A percentile compares a stretch with the other conserved stretches of the same genome.
Evolutionary conservation across 345 rosid genomes (phyloP).

Genomic region (Citrus unshiu): DNA sequence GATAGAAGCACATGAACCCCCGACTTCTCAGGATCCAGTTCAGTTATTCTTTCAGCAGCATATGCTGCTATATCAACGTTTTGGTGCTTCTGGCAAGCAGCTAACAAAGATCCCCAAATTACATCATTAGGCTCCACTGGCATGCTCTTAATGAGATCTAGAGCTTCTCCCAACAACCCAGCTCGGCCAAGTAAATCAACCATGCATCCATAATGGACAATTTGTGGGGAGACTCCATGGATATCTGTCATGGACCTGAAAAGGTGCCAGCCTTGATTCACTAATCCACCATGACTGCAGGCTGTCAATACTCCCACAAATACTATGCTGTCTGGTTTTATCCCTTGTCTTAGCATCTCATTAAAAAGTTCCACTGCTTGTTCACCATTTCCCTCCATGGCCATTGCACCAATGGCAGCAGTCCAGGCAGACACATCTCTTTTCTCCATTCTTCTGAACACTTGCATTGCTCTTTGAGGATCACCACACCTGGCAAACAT

Average conservation of each 20-base stretch:
- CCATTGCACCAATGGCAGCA: constrained; percentile 60
- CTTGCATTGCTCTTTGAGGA: constrained; percentile 46
- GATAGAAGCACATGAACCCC: constrained; percentile 56
- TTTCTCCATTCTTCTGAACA: constrained; percentile 40
- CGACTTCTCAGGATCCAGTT: constrained; percentile 32
- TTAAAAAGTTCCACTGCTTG: constrained; percentile 46
- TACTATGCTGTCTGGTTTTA: constrained; percentile 48
- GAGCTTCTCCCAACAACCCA: constrained; percentile 52
- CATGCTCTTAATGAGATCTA: constrained; percentile 46
- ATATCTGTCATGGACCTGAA: constrained; percentile 55
- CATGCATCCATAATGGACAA: constrained; percentile 72
- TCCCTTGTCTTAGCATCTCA: constrained; percentile 47
- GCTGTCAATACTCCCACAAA: constrained; percentile 57
- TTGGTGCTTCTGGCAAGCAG: constrained; percentile 54
- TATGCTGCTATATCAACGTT: constrained; percentile 45
- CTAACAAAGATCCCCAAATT: constrained; percentile 60
- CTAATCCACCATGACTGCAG: constrained; percentile 60
- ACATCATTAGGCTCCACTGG: constrained; percentile 62
- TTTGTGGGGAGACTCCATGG: constrained; percentile 39
- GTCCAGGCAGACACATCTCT: constrained; percentile 77
- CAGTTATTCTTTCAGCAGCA: constrained; percentile 46
- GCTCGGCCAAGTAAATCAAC: constrained; percentile 72
- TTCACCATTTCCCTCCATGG: constrained; percentile 49
- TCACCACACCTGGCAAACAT: constrained; percentile 74
- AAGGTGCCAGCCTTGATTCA: constrained; percentile 47